Conservation (phyloP, 805 yeast species). For the Hanseniaspora jakobsenii region DNA sequence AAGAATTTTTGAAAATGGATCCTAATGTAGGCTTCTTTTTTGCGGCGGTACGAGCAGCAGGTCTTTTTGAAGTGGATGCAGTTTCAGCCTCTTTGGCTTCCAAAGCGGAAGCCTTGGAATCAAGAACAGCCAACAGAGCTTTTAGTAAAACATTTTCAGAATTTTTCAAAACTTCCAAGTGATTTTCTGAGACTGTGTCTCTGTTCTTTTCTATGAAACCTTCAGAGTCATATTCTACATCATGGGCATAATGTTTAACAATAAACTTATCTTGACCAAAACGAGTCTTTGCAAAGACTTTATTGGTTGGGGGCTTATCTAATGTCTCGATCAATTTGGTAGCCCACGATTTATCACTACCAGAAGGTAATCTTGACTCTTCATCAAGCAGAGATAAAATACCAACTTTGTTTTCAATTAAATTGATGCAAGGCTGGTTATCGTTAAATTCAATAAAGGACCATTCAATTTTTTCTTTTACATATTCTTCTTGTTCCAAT, state of each 20-base stretch:
- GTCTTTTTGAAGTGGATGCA: constrained; percentile 25
- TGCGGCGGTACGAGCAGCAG: constrained; percentile 35
- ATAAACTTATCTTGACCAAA: constrained; percentile 86
- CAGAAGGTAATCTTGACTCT: constrained; percentile 89
- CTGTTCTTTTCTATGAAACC: constrained; percentile 95
- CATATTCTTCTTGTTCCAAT: constrained; percentile 89
- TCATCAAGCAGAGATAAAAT: constrained; percentile 81
- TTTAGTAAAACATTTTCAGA: constrained; percentile 55
- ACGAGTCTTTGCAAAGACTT: constrained; percentile 82
- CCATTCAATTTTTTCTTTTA: constrained; percentile 89
- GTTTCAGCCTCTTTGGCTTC: constrained; percentile 29
- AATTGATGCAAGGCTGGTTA: constrained; percentile 89
- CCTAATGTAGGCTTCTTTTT: constrained; percentile 86
- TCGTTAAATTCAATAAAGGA: constrained; percentile 90
- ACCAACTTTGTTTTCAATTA: constrained; percentile 83
- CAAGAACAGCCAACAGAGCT: constrained; percentile 54
- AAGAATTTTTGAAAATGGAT: constrained; percentile 80
- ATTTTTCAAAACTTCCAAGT: constrained; percentile 66
- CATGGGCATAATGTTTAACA: constrained; percentile 87
- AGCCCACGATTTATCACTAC: constrained; percentile 84
- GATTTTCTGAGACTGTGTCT: constrained; percentile 95
- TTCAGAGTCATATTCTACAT: constrained; percentile 80
- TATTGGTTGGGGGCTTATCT: constrained; percentile 61
- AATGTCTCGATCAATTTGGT: constrained; percentile 79
- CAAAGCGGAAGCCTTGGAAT: constrained; percentile 40